Conservation (phyloP, 148 eudicot genomes). For the Agrostemma githago region DNA sequence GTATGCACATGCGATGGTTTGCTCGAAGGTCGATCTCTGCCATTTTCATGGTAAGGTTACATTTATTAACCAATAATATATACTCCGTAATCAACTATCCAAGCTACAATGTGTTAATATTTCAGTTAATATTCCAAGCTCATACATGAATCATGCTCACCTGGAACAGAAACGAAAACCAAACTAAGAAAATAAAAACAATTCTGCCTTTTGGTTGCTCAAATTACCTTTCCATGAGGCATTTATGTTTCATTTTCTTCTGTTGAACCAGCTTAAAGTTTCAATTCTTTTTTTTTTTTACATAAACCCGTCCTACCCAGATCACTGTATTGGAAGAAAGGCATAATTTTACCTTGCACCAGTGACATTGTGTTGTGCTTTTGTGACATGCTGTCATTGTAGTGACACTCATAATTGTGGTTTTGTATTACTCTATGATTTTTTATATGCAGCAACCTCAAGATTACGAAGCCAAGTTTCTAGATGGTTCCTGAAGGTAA, state of each 20-base stretch:
- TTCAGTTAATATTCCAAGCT: not conserved
- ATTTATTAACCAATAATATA: no score
- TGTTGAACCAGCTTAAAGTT: not conserved
- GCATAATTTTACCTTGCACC: not conserved
- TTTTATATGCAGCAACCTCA: constrained; percentile 62
- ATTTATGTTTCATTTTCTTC: not conserved
- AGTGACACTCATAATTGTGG: not conserved
- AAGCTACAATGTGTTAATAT: no score
- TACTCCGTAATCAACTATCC: no score
- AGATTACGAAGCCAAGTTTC: constrained; percentile 78
- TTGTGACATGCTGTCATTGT: not conserved
- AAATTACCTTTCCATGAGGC: no score
- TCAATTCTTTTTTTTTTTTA: not conserved
- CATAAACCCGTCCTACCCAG: not conserved
- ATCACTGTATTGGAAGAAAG: not conserved
- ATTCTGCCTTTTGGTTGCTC: no score
- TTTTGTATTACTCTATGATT: not conserved
- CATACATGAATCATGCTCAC: not conserved
- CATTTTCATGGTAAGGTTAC: constrained; percentile 61
- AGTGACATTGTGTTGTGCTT: not conserved
- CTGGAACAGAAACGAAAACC: no score
- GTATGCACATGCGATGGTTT: constrained; percentile 94
- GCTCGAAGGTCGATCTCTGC: constrained; percentile 87
- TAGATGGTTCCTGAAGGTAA: constrained; percentile 37
- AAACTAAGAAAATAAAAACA: no score